Percentiles rank a stretch among this genome's conserved stretches.
Evolutionary conservation across 2,329 filamentous ascomycete species (phyloP).

Genomic region (Orbilia oligospora): DNA sequence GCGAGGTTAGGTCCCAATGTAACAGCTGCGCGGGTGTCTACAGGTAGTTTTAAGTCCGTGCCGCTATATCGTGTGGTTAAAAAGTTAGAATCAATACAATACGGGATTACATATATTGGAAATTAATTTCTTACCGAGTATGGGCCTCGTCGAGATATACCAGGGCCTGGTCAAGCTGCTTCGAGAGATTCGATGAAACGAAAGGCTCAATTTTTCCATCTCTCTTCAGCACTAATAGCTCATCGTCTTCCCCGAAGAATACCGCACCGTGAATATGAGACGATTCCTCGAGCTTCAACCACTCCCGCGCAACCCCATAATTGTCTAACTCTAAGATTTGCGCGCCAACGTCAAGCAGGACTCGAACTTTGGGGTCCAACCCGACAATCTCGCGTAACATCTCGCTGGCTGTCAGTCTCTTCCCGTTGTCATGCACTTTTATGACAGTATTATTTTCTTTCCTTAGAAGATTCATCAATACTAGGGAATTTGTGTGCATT

Average conservation of each 20-base stretch:
- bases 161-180: slow-evolving; percentile 73
- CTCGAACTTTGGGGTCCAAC: slow-evolving; percentile 69
- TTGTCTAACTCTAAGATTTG: slow-evolving; percentile 78
- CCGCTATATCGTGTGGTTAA: slow-evolving; percentile 69
- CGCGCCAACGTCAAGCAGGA: slow-evolving; percentile 80
- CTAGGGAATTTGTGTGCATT: slow-evolving; percentile 77
- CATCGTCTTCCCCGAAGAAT: slow-evolving; percentile 73
- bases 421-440: slow-evolving; percentile 63
- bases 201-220: slow-evolving; percentile 69
- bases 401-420: slow-evolving; percentile 62
- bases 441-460: slow-evolving; percentile 35
- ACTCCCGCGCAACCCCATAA: slow-evolving; percentile 70
- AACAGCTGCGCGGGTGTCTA: slow-evolving; percentile 67
- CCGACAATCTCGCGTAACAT: slow-evolving; percentile 69
- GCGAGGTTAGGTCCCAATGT: slow-evolving; percentile 77
- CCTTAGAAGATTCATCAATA: slow-evolving; percentile 68
- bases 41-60: slow-evolving; percentile 46
- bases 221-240: slow-evolving; percentile 72
- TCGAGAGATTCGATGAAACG: slow-evolving; percentile 73
- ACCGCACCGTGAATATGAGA: slow-evolving; percentile 68
- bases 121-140: slow-evolving; percentile 72
- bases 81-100: slow-evolving; percentile 73
- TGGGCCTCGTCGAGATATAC: slow-evolving; percentile 81
- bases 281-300: slow-evolving; percentile 68
- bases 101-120: not conserved